Base-by-base conservation (phyloP, 164 flowering plant genomes). In the Platanus orientalis region DNA sequence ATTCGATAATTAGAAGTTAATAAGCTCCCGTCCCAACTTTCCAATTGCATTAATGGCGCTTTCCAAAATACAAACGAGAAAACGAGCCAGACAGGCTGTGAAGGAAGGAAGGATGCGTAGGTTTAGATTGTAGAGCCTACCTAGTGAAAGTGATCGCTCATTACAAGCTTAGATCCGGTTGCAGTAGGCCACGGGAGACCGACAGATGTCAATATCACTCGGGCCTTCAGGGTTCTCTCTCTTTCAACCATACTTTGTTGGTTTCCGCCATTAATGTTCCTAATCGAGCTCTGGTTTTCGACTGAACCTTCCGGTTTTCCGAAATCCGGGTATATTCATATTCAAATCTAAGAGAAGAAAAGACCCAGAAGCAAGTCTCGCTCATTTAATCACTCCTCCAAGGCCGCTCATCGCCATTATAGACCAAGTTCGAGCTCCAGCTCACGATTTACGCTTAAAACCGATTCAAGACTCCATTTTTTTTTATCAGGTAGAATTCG, bases 71-170 rank as follows among this genome's bases (percentile, higher is more conserved):
- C 63, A 66, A 58, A 20, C 4, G 57, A 58, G 57, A 65, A 65
- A 64, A 45, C 50, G 48, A 49, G 58, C 7, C 29, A 55, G 60
- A 64, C 67, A 64, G 67, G 61, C 62, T 65, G 69, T 57, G 56
- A 34, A 58, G 52, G 16, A 36, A 51, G 54, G 40, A 44, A 29
- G 16, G 47, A 13, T 17, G 36, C 20, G 27, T 32, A 20, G 60
- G 27, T 23, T 21, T n/a, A 20, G 23, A 24, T 32, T n/a, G 30
- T 2, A n/a, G 10, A 47, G 53, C 29, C 29, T 61, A 52, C 29
- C 66, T 27, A 66, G 63, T 53, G 69, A 66, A 51, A n/a, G 63
- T 58, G 69, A 66, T 51, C 25, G 30, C 54, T 57, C 62, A 26
- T 39, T 47, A 25, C 45, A 56, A 52, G 6, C 57, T 27, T 16